Evolutionary conservation across 1,139 yeast species (phyloP).

Genomic region (Pichia sp.): DNA sequence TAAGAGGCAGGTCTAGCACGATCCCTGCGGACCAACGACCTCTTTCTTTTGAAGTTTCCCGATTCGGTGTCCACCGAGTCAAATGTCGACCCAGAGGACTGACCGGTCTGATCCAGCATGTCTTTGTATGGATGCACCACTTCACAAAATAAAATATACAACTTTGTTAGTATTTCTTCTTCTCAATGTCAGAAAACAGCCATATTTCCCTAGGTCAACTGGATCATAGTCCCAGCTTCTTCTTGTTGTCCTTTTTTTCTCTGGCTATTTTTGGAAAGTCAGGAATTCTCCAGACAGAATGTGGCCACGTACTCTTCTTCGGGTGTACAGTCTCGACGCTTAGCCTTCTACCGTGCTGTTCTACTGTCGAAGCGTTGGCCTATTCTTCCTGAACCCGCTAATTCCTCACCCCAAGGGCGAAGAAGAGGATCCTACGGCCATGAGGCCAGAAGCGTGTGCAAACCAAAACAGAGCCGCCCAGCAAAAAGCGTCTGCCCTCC

Average conservation of each 20-base stretch:
- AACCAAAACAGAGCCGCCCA: not conserved
- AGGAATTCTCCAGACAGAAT: too few species aligned
- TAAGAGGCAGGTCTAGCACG: constrained; percentile 33
- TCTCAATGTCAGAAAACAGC: not conserved
- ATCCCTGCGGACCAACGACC: constrained; percentile 50
- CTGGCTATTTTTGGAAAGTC: not conserved
- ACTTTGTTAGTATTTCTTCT: constrained; percentile 1
- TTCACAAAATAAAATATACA: not conserved
- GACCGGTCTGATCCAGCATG: constrained; percentile 5
- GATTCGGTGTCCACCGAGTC: constrained; percentile 41
- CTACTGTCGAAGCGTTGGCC: too few species aligned
- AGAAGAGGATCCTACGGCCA: too few species aligned
- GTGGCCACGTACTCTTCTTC: too few species aligned
- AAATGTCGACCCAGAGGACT: not conserved
- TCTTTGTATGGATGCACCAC: constrained; percentile 17
- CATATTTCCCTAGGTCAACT: too few species aligned
- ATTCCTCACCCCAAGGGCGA: not conserved
- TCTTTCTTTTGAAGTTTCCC: constrained; percentile 43
- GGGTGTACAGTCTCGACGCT: not conserved
- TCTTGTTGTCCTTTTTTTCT: not conserved
- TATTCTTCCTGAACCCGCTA: not conserved
- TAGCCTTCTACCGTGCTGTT: too few species aligned
- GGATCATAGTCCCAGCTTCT: not conserved
- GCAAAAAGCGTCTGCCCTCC: not conserved
- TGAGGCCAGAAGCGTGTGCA: not conserved